A percentile compares a stretch with the other conserved stretches of the same genome.
phyloP scores from a whole-genome alignment of 441 rosid genomes.

The Jatropha podagrica region DNA sequence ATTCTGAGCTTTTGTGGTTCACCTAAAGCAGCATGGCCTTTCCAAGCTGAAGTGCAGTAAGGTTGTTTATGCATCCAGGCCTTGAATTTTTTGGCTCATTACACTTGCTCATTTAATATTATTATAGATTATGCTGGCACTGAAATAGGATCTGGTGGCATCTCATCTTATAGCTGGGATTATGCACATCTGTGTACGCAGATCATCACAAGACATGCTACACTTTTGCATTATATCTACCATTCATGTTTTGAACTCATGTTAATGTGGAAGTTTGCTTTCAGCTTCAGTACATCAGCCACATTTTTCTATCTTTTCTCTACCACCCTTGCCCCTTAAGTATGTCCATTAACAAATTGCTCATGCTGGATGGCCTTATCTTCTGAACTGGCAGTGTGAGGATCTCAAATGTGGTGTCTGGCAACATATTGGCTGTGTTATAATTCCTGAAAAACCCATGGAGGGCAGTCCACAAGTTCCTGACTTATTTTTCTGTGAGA shows the following conservation, averaged over 20 bases:
- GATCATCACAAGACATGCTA: background rate
- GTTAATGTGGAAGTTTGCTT: no score
- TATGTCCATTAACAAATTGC: background rate
- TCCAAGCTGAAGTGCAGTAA: no score
- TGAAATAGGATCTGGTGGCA: background rate
- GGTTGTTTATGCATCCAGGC: no score
- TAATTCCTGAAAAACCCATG: conserved; percentile 70
- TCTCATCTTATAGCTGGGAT: background rate
- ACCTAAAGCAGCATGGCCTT: background rate
- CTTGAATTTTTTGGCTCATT: no score
- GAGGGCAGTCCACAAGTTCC: conserved; percentile 71
- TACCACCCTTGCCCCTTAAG: background rate
- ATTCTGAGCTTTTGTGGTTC: background rate
- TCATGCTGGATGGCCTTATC: conserved; percentile 14
- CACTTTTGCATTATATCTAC: background rate
- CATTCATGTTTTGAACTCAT: background rate
- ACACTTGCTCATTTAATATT: no score
- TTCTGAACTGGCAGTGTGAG: conserved; percentile 64
- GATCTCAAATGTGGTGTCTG: conserved; percentile 73
- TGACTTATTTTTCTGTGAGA: conserved; percentile 85
- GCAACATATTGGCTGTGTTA: conserved; percentile 89
- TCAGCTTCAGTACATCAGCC: background rate
- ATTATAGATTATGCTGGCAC: no score
- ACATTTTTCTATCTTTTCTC: background rate
- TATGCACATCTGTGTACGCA: background rate